A percentile compares a stretch with the other conserved stretches of the same genome.
Conservation (phyloP, 495 filamentous ascomycete species). For the Xanthoparmelia taractica region DNA sequence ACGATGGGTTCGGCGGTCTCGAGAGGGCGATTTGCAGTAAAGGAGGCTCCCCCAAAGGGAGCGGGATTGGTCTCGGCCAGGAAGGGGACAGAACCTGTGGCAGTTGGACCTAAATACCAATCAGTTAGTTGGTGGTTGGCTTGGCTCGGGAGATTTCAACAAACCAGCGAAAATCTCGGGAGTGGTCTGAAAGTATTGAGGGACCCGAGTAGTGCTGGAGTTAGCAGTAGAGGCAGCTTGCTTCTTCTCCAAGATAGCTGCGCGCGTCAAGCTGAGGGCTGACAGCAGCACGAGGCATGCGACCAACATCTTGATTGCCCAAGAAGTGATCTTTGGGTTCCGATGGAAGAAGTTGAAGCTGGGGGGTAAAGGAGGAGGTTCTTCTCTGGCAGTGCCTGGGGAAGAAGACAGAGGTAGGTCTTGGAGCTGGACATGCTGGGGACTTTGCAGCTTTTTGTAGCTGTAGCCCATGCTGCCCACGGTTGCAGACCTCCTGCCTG, state of each 20-base stretch:
- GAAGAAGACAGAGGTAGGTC: not conserved
- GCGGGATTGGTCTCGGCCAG: conserved; percentile 49
- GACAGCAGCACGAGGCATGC: conserved; percentile 9
- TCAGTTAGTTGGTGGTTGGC: conserved; percentile 8
- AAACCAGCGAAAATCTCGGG: conserved; percentile 33
- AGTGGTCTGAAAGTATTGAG: conserved; percentile 50
- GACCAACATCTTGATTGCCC: conserved; percentile 11
- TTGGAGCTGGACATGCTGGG: conserved; percentile 11
- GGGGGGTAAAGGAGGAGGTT: not conserved
- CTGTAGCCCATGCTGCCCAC: conserved; percentile 8
- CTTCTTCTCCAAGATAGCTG: conserved; percentile 19
- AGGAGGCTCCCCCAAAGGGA: conserved; percentile 43
- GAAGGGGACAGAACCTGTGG: conserved; percentile 49
- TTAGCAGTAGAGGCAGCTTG: conserved; percentile 13
- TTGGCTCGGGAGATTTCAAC: not conserved
- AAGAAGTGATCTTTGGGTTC: not conserved
- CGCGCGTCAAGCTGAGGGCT: conserved; percentile 15
- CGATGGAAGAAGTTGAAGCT: not conserved
- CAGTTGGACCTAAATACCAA: conserved; percentile 43
- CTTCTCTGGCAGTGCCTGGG: not conserved
- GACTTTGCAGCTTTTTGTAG: conserved; percentile 20
- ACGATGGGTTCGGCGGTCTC: conserved; percentile 49
- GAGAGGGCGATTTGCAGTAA: conserved; percentile 48
- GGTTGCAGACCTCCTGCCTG: conserved; percentile 1
- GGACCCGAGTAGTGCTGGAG: conserved; percentile 29